Conservation (phyloP, 257 asterid species). For the Mitragyna speciosa region DNA sequence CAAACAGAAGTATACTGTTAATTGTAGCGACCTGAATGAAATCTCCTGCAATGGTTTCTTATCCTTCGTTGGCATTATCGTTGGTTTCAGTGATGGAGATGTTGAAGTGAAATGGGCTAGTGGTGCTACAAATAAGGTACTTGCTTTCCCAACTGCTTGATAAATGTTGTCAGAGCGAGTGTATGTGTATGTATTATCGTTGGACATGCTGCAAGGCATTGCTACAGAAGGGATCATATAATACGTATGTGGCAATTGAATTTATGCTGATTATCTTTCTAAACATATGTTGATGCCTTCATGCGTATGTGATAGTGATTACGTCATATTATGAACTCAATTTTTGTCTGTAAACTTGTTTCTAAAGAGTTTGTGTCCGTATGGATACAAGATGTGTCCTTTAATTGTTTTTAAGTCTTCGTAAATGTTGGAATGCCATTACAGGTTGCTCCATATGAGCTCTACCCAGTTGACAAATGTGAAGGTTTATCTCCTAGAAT, state of each 20-base stretch:
- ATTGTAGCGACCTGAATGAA: conserved; percentile 26
- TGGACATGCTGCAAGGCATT: neutral
- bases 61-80: conserved; percentile 63
- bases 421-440: conserved; percentile 14
- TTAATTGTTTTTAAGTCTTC: neutral
- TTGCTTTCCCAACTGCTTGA: conserved; percentile 10
- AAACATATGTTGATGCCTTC: neutral
- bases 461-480: conserved; percentile 59
- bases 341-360: neutral
- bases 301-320: neutral
- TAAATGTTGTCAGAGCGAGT: neutral
- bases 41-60: conserved; percentile 30
- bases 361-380: neutral
- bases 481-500: conserved; percentile 42
- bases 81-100: conserved; percentile 55
- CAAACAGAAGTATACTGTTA: conserved; percentile 25
- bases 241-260: neutral
- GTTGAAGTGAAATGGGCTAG: conserved; percentile 87
- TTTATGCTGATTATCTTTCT: neutral
- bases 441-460: conserved; percentile 81
- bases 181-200: neutral
- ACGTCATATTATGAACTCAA: neutral
- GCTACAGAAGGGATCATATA: neutral
- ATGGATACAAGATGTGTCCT: neutral
- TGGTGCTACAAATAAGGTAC: conserved; percentile 69